Evolutionary conservation across 2,329 filamentous ascomycete species (phyloP).

Genomic region (Stachybotrys chlorohalonatus): DNA sequence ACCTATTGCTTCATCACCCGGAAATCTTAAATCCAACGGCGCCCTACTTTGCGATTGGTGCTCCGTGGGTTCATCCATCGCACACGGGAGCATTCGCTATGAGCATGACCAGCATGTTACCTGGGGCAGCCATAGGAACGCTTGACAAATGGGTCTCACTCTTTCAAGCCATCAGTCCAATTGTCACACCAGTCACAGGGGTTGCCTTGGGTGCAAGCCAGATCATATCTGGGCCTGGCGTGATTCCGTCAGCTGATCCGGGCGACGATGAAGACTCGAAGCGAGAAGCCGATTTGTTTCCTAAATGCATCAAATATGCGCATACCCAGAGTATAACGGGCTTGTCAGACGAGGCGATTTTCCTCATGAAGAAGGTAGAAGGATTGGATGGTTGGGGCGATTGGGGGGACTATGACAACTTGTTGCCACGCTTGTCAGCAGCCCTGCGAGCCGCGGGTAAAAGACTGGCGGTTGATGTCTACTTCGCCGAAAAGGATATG

Average conservation of each 20-base stretch:
- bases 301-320: conserved; percentile 10
- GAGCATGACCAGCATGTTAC: conserved; percentile 11
- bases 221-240: not conserved
- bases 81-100: conserved; percentile 13
- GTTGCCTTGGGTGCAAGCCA: conserved; percentile 2
- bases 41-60: conserved; percentile 17
- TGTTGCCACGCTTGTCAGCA: conserved; percentile 14
- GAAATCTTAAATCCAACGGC: conserved; percentile 13
- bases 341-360: conserved; percentile 14
- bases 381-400: conserved; percentile 13
- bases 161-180: conserved; percentile 10
- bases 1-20: conserved; percentile 18
- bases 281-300: conserved; percentile 11
- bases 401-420: conserved; percentile 20
- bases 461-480: conserved; percentile 14
- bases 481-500: conserved; percentile 17
- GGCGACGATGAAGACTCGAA: not conserved
- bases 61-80: conserved; percentile 20
- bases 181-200: conserved; percentile 3
- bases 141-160: conserved; percentile 12
- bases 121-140: conserved; percentile 6
- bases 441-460: conserved; percentile 6
- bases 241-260: not conserved
- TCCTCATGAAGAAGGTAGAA: conserved; percentile 16
- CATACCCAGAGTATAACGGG: conserved; percentile 14